Evolutionary conservation across 805 yeast species (phyloP).

Genomic region (Kluyveromyces dobzhanskii): DNA sequence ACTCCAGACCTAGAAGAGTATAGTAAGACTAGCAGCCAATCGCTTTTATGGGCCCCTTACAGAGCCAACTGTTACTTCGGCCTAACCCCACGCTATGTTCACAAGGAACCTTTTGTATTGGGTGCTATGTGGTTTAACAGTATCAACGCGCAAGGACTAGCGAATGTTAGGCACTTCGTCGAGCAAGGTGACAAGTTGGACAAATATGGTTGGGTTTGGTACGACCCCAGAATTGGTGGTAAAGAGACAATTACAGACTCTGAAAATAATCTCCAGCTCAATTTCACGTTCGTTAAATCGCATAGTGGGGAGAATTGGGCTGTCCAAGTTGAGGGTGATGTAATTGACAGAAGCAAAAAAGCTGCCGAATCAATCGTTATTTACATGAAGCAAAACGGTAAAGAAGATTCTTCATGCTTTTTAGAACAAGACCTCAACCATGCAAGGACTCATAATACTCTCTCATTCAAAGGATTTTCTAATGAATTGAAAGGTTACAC

Average conservation of each 20-base stretch:
- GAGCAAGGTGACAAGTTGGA: constrained; percentile 63
- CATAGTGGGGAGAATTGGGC: constrained; percentile 75
- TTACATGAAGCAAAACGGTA: constrained; percentile 71
- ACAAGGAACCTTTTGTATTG: constrained; percentile 53
- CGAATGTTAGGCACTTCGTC: constrained; percentile 61
- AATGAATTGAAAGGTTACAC: constrained; percentile 61
- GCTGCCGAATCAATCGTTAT: constrained; percentile 59
- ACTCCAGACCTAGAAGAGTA: constrained; percentile 11
- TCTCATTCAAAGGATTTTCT: constrained; percentile 41
- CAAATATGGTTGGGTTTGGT: constrained; percentile 77
- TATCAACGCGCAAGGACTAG: constrained; percentile 45
- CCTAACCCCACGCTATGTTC: constrained; percentile 53
- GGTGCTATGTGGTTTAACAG: constrained; percentile 87
- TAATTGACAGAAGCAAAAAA: constrained; percentile 41
- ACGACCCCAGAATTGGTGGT: constrained; percentile 87
- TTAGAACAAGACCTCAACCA: neutral
- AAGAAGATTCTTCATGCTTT: constrained; percentile 15
- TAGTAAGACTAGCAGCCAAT: constrained; percentile 34
- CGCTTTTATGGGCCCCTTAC: constrained; percentile 88
- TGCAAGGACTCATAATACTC: constrained; percentile 14
- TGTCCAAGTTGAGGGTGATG: constrained; percentile 56
- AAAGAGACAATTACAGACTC: constrained; percentile 62
- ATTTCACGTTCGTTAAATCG: constrained; percentile 69
- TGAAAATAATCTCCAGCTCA: constrained; percentile 52
- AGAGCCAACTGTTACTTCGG: constrained; percentile 83